Base-by-base conservation (phyloP, 768 basidiomycete genomes). In the Rubroboletus pulcherrimus region DNA sequence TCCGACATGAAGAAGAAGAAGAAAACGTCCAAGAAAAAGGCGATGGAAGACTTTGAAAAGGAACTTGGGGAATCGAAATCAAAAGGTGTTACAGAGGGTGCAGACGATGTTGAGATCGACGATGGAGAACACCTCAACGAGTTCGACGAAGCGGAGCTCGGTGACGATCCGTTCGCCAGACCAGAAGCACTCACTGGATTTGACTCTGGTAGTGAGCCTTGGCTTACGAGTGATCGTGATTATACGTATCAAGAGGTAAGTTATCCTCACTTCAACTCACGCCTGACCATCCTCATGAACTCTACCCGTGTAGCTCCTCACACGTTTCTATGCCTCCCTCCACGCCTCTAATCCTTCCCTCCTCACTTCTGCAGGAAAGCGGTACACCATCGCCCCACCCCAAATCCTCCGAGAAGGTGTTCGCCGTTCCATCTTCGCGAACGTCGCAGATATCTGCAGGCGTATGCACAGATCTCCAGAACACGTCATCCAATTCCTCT, bases 1-100 rank as follows among this genome's bases (percentile, higher is more conserved):
- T 92, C 90, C 7, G 96, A 98, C 69, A 79, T 98, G 71, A 97
- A 98, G 78, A 96, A 94, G 80, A 95, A 95, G 79, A 95, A 93
- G 76, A 94, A 94, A 68, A 75, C 81, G 57, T 86, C 87, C 75
- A 96, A 95, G 78, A 98, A 96, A 76, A 82, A 87, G 19, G 84
- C 90, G 2, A 86, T 96, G 64, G 93, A 96, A 68, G 94, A 91
- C 1, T 96, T 97, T 65, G 94, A 96, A 78, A 93, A 92, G 72
- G 92, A 94, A 73, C 76, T 96, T 41, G 85, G 85, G 59, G 82
- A 85, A 42, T 79, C 84, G 24, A 88, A 87, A 66, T 75, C 78
- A 24, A 88, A 87, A 26, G 82, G 76, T 2, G 82, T 81, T 11
- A 86, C 79, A 24, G 85, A 81, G 3, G 85, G 80, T 3, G 81